A percentile compares a stretch with the other conserved stretches of the same genome.
phyloP scores from a whole-genome alignment of 306 rosid genomes.

The Castanea crenata region DNA sequence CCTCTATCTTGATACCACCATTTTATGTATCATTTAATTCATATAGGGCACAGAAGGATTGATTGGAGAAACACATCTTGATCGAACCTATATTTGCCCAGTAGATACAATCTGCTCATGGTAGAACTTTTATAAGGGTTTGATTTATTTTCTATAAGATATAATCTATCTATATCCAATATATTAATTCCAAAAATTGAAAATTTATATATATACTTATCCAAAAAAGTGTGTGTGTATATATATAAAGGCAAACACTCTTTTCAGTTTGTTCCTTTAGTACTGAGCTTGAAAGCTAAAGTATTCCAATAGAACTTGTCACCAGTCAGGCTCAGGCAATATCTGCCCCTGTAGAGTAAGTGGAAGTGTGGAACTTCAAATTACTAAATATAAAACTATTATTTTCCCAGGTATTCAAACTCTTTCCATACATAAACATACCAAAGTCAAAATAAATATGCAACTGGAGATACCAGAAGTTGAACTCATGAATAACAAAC shows the following conservation, averaged over 20 bases:
- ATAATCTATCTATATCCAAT: too few species aligned
- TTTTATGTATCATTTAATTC: not conserved
- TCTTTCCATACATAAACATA: constrained; percentile 7
- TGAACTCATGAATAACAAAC: constrained; percentile 6
- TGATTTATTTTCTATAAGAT: too few species aligned
- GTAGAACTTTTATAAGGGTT: not conserved
- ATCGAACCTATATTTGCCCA: not conserved
- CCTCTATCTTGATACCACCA: not conserved
- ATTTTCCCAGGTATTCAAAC: not conserved
- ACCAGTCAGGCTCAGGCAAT: not conserved
- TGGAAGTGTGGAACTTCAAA: too few species aligned
- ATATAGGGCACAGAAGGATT: not conserved
- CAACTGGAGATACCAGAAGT: constrained; percentile 9
- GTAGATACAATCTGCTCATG: not conserved
- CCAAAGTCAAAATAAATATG: constrained; percentile 7
- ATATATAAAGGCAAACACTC: too few species aligned
- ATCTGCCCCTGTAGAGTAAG: too few species aligned
- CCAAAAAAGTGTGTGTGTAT: too few species aligned
- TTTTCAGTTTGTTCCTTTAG: not conserved
- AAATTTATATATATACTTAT: too few species aligned
- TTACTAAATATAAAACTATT: not conserved
- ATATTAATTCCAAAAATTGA: too few species aligned
- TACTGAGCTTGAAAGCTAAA: not conserved
- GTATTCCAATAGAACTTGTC: not conserved
- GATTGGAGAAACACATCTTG: not conserved